Conservation (phyloP, 2,329 filamentous ascomycete genomes). For the Sporothrix euskadiensis region DNA sequence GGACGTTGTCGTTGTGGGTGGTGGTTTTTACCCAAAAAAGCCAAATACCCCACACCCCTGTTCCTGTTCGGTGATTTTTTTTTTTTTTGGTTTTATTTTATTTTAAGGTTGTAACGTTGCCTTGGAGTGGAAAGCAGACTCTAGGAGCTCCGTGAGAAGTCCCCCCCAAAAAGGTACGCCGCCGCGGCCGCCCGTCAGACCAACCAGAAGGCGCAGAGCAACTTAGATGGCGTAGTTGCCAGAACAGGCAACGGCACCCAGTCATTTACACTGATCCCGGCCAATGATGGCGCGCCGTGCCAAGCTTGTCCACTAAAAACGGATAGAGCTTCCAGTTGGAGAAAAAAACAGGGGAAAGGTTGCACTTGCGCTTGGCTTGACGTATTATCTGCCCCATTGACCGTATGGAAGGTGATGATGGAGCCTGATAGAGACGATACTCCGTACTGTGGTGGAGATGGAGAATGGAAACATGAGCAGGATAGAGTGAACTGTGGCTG, state of each 20-base stretch:
- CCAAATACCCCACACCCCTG: not conserved
- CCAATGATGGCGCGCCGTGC: conserved; percentile 1
- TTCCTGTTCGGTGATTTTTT: not conserved
- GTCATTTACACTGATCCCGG: not conserved
- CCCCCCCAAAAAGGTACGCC: conserved; percentile 4
- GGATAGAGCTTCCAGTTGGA: not conserved
- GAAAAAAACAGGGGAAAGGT: conserved; percentile 3
- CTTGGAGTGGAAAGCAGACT: conserved; percentile 15
- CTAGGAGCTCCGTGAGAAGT: conserved; percentile 11
- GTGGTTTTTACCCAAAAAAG: not conserved
- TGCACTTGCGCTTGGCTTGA: not conserved
- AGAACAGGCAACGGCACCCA: conserved; percentile 15
- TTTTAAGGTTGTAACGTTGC: conserved; percentile 32
- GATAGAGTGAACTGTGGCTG: not conserved
- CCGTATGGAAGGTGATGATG: not conserved
- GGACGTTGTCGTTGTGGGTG: not conserved
- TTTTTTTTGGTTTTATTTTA: not conserved
- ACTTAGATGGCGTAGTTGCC: not conserved
- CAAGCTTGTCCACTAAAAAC: not conserved
- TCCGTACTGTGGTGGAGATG: not conserved
- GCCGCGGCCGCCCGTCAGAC: conserved; percentile 7
- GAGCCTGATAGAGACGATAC: not conserved
- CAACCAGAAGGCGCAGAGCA: not conserved
- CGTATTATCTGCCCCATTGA: not conserved
- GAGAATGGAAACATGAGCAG: not conserved